A percentile compares a stretch with the other conserved stretches of the same genome.
Evolutionary conservation across 1,139 yeast genomes (phyloP).

Genomic region (Nakaseomyces bracarensis): DNA sequence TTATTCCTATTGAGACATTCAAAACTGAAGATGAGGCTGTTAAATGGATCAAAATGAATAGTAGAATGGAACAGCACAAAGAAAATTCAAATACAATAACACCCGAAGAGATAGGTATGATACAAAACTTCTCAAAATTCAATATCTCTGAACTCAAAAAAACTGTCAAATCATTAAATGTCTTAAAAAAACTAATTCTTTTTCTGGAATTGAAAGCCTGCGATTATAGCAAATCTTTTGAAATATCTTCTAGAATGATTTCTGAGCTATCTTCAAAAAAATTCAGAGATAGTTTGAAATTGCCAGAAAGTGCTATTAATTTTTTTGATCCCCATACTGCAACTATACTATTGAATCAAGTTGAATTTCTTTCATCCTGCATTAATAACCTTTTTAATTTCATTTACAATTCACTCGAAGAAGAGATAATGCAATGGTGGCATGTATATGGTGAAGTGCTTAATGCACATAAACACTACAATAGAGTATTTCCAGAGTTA

Average conservation of each 20-base stretch:
- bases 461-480: constrained; percentile 29
- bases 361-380: constrained; percentile 22
- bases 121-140: constrained; percentile 48
- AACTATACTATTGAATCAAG: constrained; percentile 14
- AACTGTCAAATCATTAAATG: constrained; percentile 33
- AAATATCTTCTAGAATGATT: constrained; percentile 18
- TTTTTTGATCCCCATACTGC: constrained; percentile 11
- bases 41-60: constrained; percentile 8
- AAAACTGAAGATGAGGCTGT: constrained; percentile 11
- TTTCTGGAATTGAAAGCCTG: constrained; percentile 39
- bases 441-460: constrained; percentile 34
- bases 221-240: constrained; percentile 34
- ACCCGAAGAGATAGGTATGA: constrained; percentile 43
- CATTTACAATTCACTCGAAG: constrained; percentile 36
- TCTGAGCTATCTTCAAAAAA: constrained; percentile 9
- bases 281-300: constrained; percentile 2
- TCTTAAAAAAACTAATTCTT: constrained; percentile 38
- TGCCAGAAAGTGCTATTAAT: not conserved
- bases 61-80: constrained; percentile 10
- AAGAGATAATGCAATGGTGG: constrained; percentile 47
- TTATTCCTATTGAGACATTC: not conserved
- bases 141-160: constrained; percentile 42
- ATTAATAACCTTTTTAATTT: constrained; percentile 36
- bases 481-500: constrained; percentile 21
- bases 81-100: constrained; percentile 17